These are phyloP conservation scores for Tolypocladium nubicola DNA, from an alignment of 2,329 filamentous ascomycete genomes.

Conservation along the genomic window DNA sequence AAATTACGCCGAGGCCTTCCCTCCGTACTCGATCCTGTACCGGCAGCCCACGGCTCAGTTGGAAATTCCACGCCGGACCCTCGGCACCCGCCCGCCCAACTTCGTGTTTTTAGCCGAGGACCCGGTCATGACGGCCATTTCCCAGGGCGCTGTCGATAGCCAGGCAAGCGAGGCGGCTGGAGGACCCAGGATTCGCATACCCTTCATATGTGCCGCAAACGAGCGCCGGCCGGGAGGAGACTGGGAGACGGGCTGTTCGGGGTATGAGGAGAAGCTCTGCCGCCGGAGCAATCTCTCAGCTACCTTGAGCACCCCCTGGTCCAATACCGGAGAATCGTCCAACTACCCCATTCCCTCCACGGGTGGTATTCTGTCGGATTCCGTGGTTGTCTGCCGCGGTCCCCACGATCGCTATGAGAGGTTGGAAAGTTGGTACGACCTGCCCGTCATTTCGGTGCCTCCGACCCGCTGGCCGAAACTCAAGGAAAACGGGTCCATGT, in stretches of 20 bases:
- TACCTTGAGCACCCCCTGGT: conserved; percentile 51
- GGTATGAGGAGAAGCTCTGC: conserved; percentile 56
- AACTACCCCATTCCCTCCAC: conserved; percentile 65
- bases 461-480: conserved; percentile 66
- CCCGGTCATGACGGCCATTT: conserved; percentile 48
- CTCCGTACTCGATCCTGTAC: conserved; percentile 49
- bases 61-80: conserved; percentile 22
- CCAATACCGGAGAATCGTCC: conserved; percentile 28
- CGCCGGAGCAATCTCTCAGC: conserved; percentile 64
- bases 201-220: conserved; percentile 65
- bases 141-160: conserved; percentile 37
- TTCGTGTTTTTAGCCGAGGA: conserved; percentile 46
- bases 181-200: conserved; percentile 33
- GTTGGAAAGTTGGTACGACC: conserved; percentile 41
- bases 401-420: conserved; percentile 55
- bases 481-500: conserved; percentile 53
- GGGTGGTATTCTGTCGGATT: conserved; percentile 59
- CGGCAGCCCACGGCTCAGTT: conserved; percentile 38
- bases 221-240: conserved; percentile 70
- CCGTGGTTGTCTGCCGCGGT: conserved; percentile 64
- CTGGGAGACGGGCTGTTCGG: conserved; percentile 54
- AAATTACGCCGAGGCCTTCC: conserved; percentile 43
- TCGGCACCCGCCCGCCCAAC: conserved; percentile 27
- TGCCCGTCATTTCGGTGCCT: conserved; percentile 65
- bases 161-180: conserved; percentile 21